Conservation (phyloP, 768 basidiomycete species). For the Postia placenta region DNA sequence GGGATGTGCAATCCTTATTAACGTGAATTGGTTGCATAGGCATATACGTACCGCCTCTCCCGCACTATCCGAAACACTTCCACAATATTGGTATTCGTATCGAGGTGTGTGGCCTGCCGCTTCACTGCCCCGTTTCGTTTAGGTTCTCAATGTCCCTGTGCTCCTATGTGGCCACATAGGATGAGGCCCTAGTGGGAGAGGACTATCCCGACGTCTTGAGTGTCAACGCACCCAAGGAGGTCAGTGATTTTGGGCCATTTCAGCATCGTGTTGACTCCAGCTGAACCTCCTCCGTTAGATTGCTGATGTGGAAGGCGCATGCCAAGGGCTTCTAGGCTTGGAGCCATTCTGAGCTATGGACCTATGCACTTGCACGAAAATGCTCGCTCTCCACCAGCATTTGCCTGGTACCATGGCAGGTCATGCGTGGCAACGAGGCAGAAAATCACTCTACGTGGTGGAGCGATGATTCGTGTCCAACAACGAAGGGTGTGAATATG, state of each 20-base stretch:
- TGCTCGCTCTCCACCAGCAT: too few relatives aligned
- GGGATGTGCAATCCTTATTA: too few relatives aligned
- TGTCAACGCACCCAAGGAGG: constrained; percentile 79
- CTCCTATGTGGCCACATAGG: constrained; percentile 29
- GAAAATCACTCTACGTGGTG: too few relatives aligned
- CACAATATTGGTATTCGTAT: constrained; percentile 91
- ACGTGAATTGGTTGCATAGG: too few relatives aligned
- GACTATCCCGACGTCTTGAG: constrained; percentile 59
- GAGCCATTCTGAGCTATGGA: constrained; percentile 41
- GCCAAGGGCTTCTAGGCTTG: constrained; percentile 66
- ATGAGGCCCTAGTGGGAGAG: constrained; percentile 68
- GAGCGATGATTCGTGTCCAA: too few relatives aligned
- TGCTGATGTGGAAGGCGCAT: constrained; percentile 73
- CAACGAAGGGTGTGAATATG: too few relatives aligned
- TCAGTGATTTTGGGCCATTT: constrained; percentile 26
- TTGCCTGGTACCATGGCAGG: too few relatives aligned
- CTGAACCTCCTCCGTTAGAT: constrained; percentile 33
- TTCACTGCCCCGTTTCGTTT: neutral
- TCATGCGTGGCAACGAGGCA: too few relatives aligned
- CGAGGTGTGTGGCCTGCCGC: constrained; percentile 45
- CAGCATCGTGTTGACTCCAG: neutral
- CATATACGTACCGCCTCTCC: constrained; percentile 79
- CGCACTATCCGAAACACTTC: constrained; percentile 79
- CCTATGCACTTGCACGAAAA: too few relatives aligned
- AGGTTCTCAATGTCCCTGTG: neutral